Evolutionary conservation across 2,329 filamentous ascomycete genomes (phyloP), one percentile per base, ranked within the genome.

Genomic region (Pseudogymnoascus sp.): DNA sequence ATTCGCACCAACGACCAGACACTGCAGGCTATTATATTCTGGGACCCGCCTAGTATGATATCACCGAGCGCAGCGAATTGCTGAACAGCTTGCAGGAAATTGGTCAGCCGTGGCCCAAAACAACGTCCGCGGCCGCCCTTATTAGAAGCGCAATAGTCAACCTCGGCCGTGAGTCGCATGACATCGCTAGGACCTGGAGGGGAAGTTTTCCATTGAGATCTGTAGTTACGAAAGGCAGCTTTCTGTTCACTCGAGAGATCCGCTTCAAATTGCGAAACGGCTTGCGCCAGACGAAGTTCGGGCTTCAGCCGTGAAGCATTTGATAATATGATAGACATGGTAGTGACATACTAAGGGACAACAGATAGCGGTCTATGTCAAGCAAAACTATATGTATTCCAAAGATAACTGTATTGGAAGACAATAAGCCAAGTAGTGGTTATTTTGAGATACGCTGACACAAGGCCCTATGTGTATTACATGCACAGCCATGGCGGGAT

Each of bases 1-100:
- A 76, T 73, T 47, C 77, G 73, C 7, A 80, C 76, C 1, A 78
- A 62, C 0, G 76, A 73, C 79, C 78, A 81, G 0, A 81, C 76
- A 11, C 77, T 73, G 63, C 76, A 77, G 0, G 78, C 77, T 6
- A 80, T 69, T 0, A 80, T 47, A 42, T 79, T 80, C 66, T 80
- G 78, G 0, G 75, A 75, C 1, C 76, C 77, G 0, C 78, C 77
- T 14, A 80, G 18, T 34, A 77, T 47, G 6, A 76, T 68, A 68
- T 77, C 76, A 4, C 78, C 78, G n/a, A 80, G 65, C 0, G 74
- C 73, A 16, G 75, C 77, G 60, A 77, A 80, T 63, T 77, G 75
- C 64, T 81, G 77, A 0, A 78, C 72, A 0, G 73, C 69, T 8
- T 77, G 66, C 0, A 80, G 67, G 4, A 79, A 69, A 47, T 76